phyloP scores from a whole-genome alignment of 345 rosid genomes.

The Raphanus raphanistrum region DNA sequence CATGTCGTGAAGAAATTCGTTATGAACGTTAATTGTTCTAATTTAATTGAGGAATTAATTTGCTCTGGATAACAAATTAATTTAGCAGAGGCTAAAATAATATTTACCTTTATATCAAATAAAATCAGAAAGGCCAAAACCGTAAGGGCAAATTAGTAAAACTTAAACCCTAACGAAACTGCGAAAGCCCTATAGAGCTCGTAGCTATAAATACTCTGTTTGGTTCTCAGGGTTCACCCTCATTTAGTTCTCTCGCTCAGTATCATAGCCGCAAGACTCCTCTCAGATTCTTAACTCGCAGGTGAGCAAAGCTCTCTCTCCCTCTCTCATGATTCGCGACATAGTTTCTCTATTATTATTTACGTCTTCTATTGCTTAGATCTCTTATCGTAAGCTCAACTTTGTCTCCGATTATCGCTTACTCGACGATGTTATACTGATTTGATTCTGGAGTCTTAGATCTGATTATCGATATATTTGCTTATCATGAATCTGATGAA shows the following conservation, averaged over 20 bases:
- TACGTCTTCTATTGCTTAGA: not conserved
- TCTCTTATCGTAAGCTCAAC: not conserved
- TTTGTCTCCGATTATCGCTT: not conserved
- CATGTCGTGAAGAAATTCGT: not conserved
- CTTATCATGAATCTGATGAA: not conserved
- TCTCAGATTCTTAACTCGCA: slow-evolving; percentile 28
- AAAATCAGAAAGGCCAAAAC: not conserved
- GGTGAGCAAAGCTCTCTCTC: not conserved
- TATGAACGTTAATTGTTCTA: not conserved
- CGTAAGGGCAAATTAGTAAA: slow-evolving; percentile 25
- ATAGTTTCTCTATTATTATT: not conserved
- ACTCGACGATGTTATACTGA: not conserved
- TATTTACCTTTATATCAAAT: too few relatives aligned
- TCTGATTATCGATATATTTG: slow-evolving; percentile 5
- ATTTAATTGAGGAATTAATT: slow-evolving; percentile 1
- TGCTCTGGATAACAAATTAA: too few relatives aligned
- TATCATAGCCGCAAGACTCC: slow-evolving; percentile 26
- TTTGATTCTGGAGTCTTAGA: not conserved
- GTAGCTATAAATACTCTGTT: slow-evolving; percentile 16
- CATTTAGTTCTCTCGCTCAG: not conserved
- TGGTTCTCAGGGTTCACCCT: slow-evolving; percentile 1
- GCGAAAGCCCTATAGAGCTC: slow-evolving; percentile 27
- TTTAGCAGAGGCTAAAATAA: too few relatives aligned
- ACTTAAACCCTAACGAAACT: not conserved
- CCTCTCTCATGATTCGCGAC: not conserved